These are phyloP conservation scores for Fusarium foetens DNA, from an alignment of 2,329 filamentous ascomycete species.

Conservation along the genomic window DNA sequence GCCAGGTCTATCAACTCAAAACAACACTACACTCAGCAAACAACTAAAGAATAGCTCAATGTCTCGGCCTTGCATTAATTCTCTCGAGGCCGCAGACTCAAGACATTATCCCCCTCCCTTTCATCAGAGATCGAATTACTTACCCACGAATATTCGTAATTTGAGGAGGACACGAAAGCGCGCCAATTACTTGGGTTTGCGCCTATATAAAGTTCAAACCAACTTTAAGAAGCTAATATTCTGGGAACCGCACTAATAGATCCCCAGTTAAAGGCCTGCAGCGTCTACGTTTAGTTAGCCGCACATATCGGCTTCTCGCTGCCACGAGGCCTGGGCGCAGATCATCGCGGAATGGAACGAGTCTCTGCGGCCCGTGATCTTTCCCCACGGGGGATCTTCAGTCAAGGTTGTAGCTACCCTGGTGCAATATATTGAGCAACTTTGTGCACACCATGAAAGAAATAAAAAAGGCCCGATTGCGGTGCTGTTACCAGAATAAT, in stretches of 20 bases:
- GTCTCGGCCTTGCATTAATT: accelerated
- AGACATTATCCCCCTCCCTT: accelerated
- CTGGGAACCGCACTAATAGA: background rate
- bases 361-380: background rate
- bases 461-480: background rate
- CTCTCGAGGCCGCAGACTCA: background rate
- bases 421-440: background rate
- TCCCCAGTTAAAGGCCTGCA: too few relatives aligned
- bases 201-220: background rate
- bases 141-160: accelerated
- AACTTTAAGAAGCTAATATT: background rate
- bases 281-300: background rate
- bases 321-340: background rate
- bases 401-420: background rate
- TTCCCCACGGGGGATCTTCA: background rate
- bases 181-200: background rate
- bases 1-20: background rate
- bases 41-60: background rate
- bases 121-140: background rate
- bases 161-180: background rate
- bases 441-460: background rate
- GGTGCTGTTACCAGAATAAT: accelerated
- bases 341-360: background rate
- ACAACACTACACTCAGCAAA: background rate
- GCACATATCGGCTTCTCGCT: background rate